Evolutionary conservation across 1,284 basidiomycete genomes (phyloP), one percentile per base, ranked within the genome.

Genomic region (Rhodotorula glutinis): DNA sequence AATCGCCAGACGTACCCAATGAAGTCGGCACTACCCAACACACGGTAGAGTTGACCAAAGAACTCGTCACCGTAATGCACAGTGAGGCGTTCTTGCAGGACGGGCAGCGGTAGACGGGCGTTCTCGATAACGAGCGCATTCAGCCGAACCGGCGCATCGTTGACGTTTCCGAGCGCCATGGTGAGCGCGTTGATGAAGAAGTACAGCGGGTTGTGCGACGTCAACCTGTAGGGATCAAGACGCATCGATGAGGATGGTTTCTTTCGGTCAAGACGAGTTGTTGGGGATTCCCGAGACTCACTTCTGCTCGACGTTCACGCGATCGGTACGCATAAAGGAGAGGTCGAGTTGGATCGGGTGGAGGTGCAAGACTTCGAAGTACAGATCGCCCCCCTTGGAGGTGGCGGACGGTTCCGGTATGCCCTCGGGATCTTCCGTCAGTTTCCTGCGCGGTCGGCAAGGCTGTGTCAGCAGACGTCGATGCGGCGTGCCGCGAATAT

Each of bases 91-190:
- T 84, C 86, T 78, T 91, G 87, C 38, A 99, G 82, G 70, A 95
- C 91, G 8, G 91, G 87, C 56, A 89, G 81, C 2, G 90, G 90
- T 57, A 98, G 79, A 21, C 95, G 88, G 81, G 95, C 92, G 75
- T 98, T 96, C 77, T 95, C 93, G 77, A 98, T 89, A 40, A 89
- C 90, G 44, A 99, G 84, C 0, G 94, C 91, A 77, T 98, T 98
- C 81, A 99, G 85, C 73, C 91, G 90, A 56, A 99, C 83, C n/a
- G 92, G 91, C 0, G 96, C 94, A 72, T 95, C 92, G 75, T 98
- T 98, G 79, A 98, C 86, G 75, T 98, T 98, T 14, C 96, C 96
- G 30, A 99, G 82, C 0, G 94, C 89, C 94, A 98, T 98, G 0
- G 93, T 94, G 55, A 98, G 81, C 7, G 93, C 93, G 76, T 98